Percentiles rank a stretch among this genome's conserved stretches.
These are phyloP conservation scores for Anthracocystis setariae DNA, from an alignment of 1,284 basidiomycete genomes.

Conservation along the genomic window DNA sequence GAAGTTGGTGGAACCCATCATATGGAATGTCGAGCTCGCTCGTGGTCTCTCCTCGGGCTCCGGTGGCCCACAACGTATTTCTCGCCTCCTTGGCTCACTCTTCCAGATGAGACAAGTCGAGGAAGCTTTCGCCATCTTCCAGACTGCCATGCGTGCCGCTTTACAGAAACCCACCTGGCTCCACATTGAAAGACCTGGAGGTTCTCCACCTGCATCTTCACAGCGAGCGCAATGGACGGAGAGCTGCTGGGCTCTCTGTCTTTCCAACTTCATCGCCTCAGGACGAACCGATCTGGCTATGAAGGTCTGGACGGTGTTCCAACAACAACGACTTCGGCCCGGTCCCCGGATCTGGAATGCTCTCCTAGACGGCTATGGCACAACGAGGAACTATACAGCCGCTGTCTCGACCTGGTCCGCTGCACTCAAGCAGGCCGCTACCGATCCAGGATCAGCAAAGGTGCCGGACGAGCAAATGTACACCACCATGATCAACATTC, in stretches of 20 bases:
- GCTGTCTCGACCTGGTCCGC: slow-evolving; percentile 48
- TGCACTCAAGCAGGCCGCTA: slow-evolving; percentile 10
- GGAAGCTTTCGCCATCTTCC: slow-evolving; percentile 28
- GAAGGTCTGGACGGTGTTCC: slow-evolving; percentile 47
- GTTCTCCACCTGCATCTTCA: not conserved
- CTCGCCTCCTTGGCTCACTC: slow-evolving; percentile 51
- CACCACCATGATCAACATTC: slow-evolving; percentile 59
- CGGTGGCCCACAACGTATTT: slow-evolving; percentile 50
- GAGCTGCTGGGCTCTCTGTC: slow-evolving; percentile 53
- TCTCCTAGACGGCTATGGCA: slow-evolving; percentile 56
- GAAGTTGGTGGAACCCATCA: slow-evolving; percentile 4
- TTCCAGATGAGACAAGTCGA: slow-evolving; percentile 39
- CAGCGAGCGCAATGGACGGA: slow-evolving; percentile 48
- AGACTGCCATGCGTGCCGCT: slow-evolving; percentile 41
- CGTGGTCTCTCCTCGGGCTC: slow-evolving; percentile 50
- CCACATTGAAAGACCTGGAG: not conserved
- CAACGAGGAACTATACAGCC: slow-evolving; percentile 36
- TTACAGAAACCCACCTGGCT: slow-evolving; percentile 23
- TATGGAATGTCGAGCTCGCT: slow-evolving; percentile 45
- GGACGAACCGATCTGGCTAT: slow-evolving; percentile 45
- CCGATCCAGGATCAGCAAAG: not conserved
- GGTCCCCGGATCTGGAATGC: slow-evolving; percentile 54
- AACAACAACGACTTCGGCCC: slow-evolving; percentile 18
- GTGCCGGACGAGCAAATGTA: slow-evolving; percentile 49
- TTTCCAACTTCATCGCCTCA: slow-evolving; percentile 46